Conservation (phyloP, 2,329 filamentous ascomycete genomes). For the Tolypocladium amazonense region DNA sequence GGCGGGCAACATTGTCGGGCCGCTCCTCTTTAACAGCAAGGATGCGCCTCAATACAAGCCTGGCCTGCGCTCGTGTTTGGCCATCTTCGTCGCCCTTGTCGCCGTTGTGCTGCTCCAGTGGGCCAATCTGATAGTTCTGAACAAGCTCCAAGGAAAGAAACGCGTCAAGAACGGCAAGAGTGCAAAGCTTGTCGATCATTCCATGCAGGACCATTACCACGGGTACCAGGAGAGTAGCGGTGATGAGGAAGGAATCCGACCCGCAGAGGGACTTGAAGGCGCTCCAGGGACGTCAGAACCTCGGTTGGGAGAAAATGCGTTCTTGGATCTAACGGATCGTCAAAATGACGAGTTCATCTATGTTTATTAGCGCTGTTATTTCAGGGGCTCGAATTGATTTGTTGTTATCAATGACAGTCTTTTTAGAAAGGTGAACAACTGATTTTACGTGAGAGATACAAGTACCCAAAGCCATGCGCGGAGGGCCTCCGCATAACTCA, state of each 20-base stretch:
- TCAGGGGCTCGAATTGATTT: neutral
- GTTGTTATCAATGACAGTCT: neutral
- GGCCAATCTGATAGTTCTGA: constrained; percentile 42
- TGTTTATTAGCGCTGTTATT: constrained; percentile 32
- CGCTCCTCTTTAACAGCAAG: constrained; percentile 46
- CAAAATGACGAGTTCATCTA: constrained; percentile 61
- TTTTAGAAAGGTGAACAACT: neutral
- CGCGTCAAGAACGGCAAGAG: constrained; percentile 50
- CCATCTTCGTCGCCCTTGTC: constrained; percentile 41
- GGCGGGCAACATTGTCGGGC: constrained; percentile 57
- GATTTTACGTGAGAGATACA: too few species aligned
- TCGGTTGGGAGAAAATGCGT: constrained; percentile 36
- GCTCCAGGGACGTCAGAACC: constrained; percentile 8
- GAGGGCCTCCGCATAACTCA: neutral
- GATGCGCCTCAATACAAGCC: constrained; percentile 50
- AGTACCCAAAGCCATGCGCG: too few species aligned
- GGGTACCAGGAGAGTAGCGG: constrained; percentile 6
- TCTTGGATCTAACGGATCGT: constrained; percentile 51
- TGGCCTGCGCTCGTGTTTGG: constrained; percentile 44
- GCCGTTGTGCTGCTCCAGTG: constrained; percentile 43
- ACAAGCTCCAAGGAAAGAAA: constrained; percentile 42
- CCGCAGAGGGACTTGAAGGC: constrained; percentile 10
- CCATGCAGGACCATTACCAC: constrained; percentile 45
- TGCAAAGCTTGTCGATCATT: constrained; percentile 46
- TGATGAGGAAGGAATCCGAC: constrained; percentile 2